These are phyloP conservation scores for Pulveroboletus sp. DNA, from an alignment of 768 basidiomycete genomes.

Conservation along the genomic window DNA sequence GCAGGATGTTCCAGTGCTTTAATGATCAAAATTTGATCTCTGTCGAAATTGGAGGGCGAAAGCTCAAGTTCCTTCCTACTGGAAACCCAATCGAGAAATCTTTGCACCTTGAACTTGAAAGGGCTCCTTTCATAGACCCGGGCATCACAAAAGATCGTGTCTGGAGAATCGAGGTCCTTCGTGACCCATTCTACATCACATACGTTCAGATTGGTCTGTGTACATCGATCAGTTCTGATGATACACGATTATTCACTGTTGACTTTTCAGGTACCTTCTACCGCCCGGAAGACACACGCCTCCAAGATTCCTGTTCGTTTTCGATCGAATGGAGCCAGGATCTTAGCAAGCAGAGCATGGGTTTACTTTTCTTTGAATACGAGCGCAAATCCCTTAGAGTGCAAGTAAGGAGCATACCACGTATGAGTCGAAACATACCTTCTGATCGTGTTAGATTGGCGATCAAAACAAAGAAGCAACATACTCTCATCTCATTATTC, in stretches of 20 bases:
- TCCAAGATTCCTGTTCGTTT: constrained; percentile 46
- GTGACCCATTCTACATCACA: constrained; percentile 52
- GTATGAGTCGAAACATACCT: not conserved
- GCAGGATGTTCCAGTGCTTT: constrained; percentile 45
- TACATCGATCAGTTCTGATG: constrained; percentile 2
- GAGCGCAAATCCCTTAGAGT: constrained; percentile 65
- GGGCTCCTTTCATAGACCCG: constrained; percentile 56
- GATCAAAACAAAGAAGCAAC: constrained; percentile 49
- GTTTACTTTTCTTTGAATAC: constrained; percentile 61
- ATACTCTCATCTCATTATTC: constrained; percentile 51
- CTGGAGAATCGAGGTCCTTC: constrained; percentile 41
- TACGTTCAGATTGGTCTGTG: constrained; percentile 65
- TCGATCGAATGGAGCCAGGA: constrained; percentile 69
- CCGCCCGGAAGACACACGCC: constrained; percentile 18
- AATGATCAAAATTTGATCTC: constrained; percentile 35
- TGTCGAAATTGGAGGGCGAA: constrained; percentile 41
- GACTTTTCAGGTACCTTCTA: constrained; percentile 27
- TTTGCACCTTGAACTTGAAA: constrained; percentile 41
- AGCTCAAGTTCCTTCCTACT: constrained; percentile 31
- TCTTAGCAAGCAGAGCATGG: constrained; percentile 44
- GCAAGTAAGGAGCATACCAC: constrained; percentile 39
- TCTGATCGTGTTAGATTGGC: constrained; percentile 46
- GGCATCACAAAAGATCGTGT: constrained; percentile 49
- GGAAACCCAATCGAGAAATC: constrained; percentile 4
- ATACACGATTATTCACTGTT: constrained; percentile 4